Base-by-base conservation (phyloP, 140 eudicot genomes). In the Bidens hawaiensis region DNA sequence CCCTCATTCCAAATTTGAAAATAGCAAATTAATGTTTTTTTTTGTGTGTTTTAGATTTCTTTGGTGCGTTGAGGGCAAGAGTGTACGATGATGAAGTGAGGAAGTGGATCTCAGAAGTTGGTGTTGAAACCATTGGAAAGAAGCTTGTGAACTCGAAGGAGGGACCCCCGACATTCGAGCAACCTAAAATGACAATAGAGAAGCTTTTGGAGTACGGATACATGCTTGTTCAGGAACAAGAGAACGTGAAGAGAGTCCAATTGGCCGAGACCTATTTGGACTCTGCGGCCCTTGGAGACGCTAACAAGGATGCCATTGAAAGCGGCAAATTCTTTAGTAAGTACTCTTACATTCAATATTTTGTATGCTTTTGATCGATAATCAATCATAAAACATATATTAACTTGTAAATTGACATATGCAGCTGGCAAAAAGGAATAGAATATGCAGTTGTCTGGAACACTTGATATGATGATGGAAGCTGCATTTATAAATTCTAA, bases 161-260 rank as follows among this genome's bases (percentile, higher is more conserved):
- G 0, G 99, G 96, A 43, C 96, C 99, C 0, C 96, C 96, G 3
- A 52, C 78, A 21, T 87, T 91, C 74, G 93, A 91, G 70, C 95
- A 84, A 57, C 99, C 98, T 0, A 80, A 80, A 68, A 91, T 91
- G 93, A 85, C 93, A 30, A 31, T 91, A 4, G 95, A 67, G 75
- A 91, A 91, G 93, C 85, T 91, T 9, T 76, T 87, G 0, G 89
- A 85, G 70, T 91, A 91, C 25, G 96, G 99, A 11, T 6, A 38
- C 65, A 87, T 87, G 99, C 95, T 91, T 69, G 99, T 91, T 8
- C 75, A 76, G 18, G 99, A 91, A 71, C 99, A 91, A 53, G 98
- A 91, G 41, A 91, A 91, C 52, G 98, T 91, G 68, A 91, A 91
- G 93, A 91, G 98, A 79, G 98, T 91, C 42, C 96, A 91, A 73